Conservation (phyloP, 352 stramenopile genomes). For the Elongisporangium anandrum region DNA sequence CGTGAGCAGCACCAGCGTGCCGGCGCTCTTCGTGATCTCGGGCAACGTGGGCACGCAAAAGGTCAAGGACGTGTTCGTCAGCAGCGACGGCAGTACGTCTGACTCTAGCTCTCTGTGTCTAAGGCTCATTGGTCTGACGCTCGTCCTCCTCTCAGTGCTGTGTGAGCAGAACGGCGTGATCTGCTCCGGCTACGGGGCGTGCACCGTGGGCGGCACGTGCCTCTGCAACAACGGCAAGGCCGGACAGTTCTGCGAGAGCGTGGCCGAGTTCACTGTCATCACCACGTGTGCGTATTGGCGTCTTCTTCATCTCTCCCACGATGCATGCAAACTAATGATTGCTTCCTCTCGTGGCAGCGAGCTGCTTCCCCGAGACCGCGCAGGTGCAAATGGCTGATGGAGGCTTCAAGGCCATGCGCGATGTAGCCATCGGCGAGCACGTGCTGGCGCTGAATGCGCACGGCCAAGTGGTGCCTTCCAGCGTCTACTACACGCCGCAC, state of each 20-base stretch:
- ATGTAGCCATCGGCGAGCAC: slow-evolving; percentile 39
- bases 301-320: slow-evolving; percentile 1
- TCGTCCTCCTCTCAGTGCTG: slow-evolving; percentile 36
- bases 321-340: background rate
- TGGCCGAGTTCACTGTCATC: slow-evolving; percentile 45
- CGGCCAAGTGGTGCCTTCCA: slow-evolving; percentile 33
- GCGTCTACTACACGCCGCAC: slow-evolving; percentile 68
- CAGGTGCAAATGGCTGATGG: slow-evolving; percentile 21
- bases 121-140: slow-evolving; percentile 5
- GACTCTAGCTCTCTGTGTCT: background rate
- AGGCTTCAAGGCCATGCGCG: slow-evolving; percentile 18
- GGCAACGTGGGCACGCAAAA: slow-evolving; percentile 71
- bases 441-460: slow-evolving; percentile 42
- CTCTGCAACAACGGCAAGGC: slow-evolving; percentile 55
- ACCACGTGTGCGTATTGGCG: slow-evolving; percentile 22
- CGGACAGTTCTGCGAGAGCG: slow-evolving; percentile 50
- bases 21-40: slow-evolving; percentile 56
- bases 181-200: slow-evolving; percentile 60
- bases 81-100: slow-evolving; percentile 57
- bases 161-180: slow-evolving; percentile 69
- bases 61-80: slow-evolving; percentile 69
- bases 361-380: slow-evolving; percentile 56
- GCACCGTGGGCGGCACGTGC: slow-evolving; percentile 60
- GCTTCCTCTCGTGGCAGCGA: slow-evolving; percentile 26
- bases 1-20: slow-evolving; percentile 47